Percentiles rank a stretch among this genome's conserved stretches.
Evolutionary conservation across 164 flowering plant genomes (phyloP).

Genomic region (Aristolochia fimbriata): DNA sequence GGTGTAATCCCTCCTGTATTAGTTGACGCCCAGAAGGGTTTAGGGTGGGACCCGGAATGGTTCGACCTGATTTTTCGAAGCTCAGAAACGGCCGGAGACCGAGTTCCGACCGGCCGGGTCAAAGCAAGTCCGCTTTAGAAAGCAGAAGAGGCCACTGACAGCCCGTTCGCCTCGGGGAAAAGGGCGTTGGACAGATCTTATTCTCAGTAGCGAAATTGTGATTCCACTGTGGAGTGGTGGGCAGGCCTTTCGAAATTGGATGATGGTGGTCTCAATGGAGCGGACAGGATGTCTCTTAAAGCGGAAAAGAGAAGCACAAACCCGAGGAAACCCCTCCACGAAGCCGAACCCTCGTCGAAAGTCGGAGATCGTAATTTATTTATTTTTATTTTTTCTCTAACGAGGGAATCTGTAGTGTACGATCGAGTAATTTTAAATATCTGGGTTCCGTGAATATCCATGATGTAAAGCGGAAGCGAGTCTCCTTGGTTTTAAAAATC

Average conservation of each 20-base stretch:
- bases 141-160: not conserved
- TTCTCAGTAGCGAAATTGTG: not conserved
- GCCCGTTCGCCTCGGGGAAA: not conserved
- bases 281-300: slow-evolving; percentile 61
- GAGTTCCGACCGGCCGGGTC: not conserved
- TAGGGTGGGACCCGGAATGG: too few species aligned
- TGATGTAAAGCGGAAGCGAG: too few species aligned
- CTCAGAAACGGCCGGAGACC: too few species aligned
- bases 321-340: slow-evolving; percentile 14
- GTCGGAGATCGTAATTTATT: slow-evolving; percentile 18
- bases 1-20: too few species aligned
- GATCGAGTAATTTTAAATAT: too few species aligned
- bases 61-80: too few species aligned
- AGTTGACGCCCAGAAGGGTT: too few species aligned
- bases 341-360: slow-evolving; percentile 6
- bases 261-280: slow-evolving; percentile 50
- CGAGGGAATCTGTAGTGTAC: too few species aligned
- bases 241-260: not conserved
- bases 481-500: too few species aligned
- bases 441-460: too few species aligned
- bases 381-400: not conserved
- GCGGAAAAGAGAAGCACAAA: slow-evolving; percentile 19
- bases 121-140: not conserved
- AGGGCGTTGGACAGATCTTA: not conserved
- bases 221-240: not conserved